Evolutionary conservation across 768 basidiomycete species (phyloP).

Genomic region (Russula vinacea): DNA sequence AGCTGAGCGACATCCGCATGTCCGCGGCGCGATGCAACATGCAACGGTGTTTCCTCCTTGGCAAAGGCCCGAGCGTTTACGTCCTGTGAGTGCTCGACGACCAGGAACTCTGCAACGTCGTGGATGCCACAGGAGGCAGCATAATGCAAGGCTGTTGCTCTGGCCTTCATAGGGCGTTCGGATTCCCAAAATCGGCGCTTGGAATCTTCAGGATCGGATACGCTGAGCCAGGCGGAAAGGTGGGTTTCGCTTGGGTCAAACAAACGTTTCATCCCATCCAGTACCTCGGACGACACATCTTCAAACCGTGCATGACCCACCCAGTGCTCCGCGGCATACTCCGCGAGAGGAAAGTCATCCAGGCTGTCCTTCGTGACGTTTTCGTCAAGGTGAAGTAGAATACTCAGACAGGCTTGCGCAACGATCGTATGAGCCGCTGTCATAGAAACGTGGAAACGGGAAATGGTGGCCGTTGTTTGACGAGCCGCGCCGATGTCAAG

Average conservation of each 20-base stretch:
- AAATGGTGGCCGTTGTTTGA: neutral
- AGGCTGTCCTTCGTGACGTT: neutral
- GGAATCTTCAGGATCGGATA: no score
- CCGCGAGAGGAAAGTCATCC: neutral
- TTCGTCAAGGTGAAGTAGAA: neutral
- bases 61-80: neutral
- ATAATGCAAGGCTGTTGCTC: neutral
- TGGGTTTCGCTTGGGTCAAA: neutral
- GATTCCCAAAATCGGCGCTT: neutral
- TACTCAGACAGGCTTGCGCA: no score
- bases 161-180: neutral
- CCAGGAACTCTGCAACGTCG: neutral
- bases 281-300: neutral
- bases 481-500: neutral
- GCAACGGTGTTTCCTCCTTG: neutral
- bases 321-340: conserved; percentile 39
- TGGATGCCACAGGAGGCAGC: neutral
- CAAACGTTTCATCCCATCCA: neutral
- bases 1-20: no score
- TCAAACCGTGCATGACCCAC: neutral
- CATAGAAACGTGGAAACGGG: neutral
- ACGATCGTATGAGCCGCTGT: no score
- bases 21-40: neutral
- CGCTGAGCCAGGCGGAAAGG: neutral
- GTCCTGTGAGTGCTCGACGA: neutral